Base-by-base conservation (phyloP, 2,329 filamentous ascomycete species). In the Paracorniculantispora psalliotae region DNA sequence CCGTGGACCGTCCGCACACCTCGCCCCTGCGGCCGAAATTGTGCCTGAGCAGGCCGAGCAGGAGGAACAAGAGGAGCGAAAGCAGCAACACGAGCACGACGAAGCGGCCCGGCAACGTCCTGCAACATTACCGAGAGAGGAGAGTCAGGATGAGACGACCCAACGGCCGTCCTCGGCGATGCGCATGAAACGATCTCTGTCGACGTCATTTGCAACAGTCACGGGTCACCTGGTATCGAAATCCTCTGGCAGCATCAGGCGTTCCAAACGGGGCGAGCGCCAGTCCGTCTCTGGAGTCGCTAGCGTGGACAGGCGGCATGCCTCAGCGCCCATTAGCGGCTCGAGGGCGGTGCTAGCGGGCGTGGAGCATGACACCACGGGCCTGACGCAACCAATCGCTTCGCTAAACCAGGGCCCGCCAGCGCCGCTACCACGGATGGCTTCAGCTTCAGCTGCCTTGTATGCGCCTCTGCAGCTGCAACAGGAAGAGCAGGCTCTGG, bases 191-290 rank as follows among this genome's bases (percentile, higher is more conserved):
- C 78, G 81, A 60, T 85, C 84, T 17, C 73, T 83, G 26, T 86
- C 85, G 17, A 80, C 84, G 76, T 82, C 84, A 57, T 83, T 87
- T 61, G 76, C 77, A 61, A 81, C 83, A 6, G 59, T 54, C 1
- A 77, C 83, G 17, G 76, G 73, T 52, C 80, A 73, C 52, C 86
- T 83, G 82, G 80, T 85, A 62, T 73, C 81, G 35, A 81, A 75
- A 67, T 76, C 79, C 5, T 70, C 73, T 9, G 79, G 81, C 57
- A 87, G 84, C 70, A 67, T 86, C 56, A 79, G 82, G 51, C 79
- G 80, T 23, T 72, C 77, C 30, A 86, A 84, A 70, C 77, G 80
- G 61, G 76, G 75, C 60, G 71, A 48, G 41, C 21, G 25, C n/a
- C 51, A 53, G 25, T 17, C 59, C 12, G 44, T 37, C 28, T 51